Evolutionary conservation across 2,329 filamentous ascomycete species (phyloP).

Genomic region (Ilyonectria robusta): DNA sequence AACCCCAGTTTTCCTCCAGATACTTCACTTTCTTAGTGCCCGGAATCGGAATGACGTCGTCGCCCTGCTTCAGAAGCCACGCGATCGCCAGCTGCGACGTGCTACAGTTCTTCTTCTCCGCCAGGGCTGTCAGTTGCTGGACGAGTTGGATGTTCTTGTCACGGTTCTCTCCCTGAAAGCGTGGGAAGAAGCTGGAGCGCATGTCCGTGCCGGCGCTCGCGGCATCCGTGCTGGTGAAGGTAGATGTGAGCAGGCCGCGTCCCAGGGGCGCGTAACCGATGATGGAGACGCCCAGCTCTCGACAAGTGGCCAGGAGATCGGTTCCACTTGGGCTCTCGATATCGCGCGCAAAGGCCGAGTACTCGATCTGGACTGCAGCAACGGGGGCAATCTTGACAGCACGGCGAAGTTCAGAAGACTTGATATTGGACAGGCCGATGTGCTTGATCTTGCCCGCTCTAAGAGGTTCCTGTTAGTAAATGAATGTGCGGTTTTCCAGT

Average conservation of each 20-base stretch:
- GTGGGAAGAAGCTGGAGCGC: slow-evolving; percentile 13
- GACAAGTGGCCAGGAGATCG: slow-evolving; percentile 66
- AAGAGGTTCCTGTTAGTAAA: neutral
- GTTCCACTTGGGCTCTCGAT: slow-evolving; percentile 66
- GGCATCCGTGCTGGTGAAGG: slow-evolving; percentile 62
- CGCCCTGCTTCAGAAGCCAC: slow-evolving; percentile 71
- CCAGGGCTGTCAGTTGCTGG: slow-evolving; percentile 62
- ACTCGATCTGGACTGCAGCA: slow-evolving; percentile 67
- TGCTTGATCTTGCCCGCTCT: slow-evolving; percentile 68
- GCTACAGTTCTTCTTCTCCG: slow-evolving; percentile 66
- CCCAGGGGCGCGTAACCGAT: slow-evolving; percentile 73
- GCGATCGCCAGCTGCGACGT: slow-evolving; percentile 70
- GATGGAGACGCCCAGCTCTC: slow-evolving; percentile 71
- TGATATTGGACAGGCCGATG: slow-evolving; percentile 65
- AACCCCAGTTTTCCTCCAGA: slow-evolving; percentile 58
- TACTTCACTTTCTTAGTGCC: slow-evolving; percentile 59
- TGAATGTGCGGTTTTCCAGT: neutral
- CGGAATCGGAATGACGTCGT: slow-evolving; percentile 69
- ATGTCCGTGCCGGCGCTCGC: slow-evolving; percentile 15
- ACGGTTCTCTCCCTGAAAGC: slow-evolving; percentile 40
- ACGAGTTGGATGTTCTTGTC: slow-evolving; percentile 68
- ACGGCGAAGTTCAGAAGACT: slow-evolving; percentile 62
- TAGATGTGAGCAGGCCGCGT: slow-evolving; percentile 69
- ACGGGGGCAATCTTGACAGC: slow-evolving; percentile 65
- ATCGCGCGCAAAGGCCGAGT: slow-evolving; percentile 67